Evolutionary conservation across 129 eudicot genomes (phyloP), one percentile per base, ranked within the genome.

Genomic region (Dittrichia graveolens): DNA sequence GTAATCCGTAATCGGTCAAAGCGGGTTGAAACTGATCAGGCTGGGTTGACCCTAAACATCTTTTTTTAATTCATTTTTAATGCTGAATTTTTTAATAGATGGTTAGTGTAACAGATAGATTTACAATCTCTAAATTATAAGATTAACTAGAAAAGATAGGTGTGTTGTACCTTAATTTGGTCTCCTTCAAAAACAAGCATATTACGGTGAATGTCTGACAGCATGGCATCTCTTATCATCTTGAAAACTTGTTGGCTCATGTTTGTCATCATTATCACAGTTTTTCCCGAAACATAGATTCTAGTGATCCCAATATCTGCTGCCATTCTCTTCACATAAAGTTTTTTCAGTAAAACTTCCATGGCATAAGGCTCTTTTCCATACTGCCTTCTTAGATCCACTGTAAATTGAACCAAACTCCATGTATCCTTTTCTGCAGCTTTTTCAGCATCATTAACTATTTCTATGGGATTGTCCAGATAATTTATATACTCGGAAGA

Each of bases 311-410:
- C 98, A 15, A 93, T 83, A 86, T 93, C 98, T 63, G 98, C 98
- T 7, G 96, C 92, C 98, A 93, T 93, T 85, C 98, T 87, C 69
- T 44, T 85, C 71, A 93, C 95, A 44, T 94, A 94, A 65, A 90
- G 96, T 82, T 87, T 94, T 79, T 94, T 94, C 47, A 90, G 71
- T 58, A 90, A 68, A 75, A 88, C 84, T 72, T 94, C 98, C 98
- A 94, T 94, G 38, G 98, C 86, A 69, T 89, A 83, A 76, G 98
- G 98, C 82, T 93, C 98, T 82, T 89, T 93, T 48, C 98, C 98
- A 77, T 87, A 84, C 39, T 85, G 92, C 15, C 92, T 85, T 37
- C 97, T 82, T 65, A 94, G 80, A 79, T 88, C 84, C 74, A 87
- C 95, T 5, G 97, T 85, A 73, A 84, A 94, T 66, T 79, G 86